Percentiles rank a stretch among this genome's conserved stretches.
Conservation (phyloP, 805 yeast species). For the Lachancea fermentati region DNA sequence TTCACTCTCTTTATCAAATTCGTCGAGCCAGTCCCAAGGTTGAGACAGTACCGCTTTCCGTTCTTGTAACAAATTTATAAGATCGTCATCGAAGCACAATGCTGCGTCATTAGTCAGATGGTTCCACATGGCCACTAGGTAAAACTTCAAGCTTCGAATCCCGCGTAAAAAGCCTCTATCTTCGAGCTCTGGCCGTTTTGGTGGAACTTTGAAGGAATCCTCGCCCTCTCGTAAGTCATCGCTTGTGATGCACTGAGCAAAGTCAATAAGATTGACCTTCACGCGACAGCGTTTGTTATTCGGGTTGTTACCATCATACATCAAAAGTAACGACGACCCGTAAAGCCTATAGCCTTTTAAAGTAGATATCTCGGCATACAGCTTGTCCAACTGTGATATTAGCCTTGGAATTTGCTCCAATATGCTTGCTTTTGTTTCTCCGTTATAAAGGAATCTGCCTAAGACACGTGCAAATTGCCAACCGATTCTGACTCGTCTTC, state of each 20-base stretch:
- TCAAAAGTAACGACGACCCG: slow-evolving; percentile 81
- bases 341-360: slow-evolving; percentile 79
- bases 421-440: slow-evolving; percentile 51
- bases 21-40: slow-evolving; percentile 37
- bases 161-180: slow-evolving; percentile 89
- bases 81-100: slow-evolving; percentile 20
- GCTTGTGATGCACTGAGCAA: slow-evolving; percentile 85
- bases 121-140: slow-evolving; percentile 56
- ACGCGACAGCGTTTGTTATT: slow-evolving; percentile 22
- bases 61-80: slow-evolving; percentile 16
- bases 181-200: slow-evolving; percentile 52
- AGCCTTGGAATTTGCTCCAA: slow-evolving; percentile 61
- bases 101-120: slow-evolving; percentile 43
- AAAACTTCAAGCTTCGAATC: slow-evolving; percentile 59
- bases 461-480: slow-evolving; percentile 70
- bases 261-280: slow-evolving; percentile 79
- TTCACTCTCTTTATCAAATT: slow-evolving; percentile 34
- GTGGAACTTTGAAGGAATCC: slow-evolving; percentile 56
- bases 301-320: slow-evolving; percentile 66
- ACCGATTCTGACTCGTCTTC: slow-evolving; percentile 69
- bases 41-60: slow-evolving; percentile 19
- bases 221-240: slow-evolving; percentile 41
- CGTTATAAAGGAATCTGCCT: slow-evolving; percentile 76
- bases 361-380: slow-evolving; percentile 47
- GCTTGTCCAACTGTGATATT: slow-evolving; percentile 51